These are phyloP conservation scores for Triadica sebifera DNA, from an alignment of 345 rosid genomes.

Conservation along the genomic window DNA sequence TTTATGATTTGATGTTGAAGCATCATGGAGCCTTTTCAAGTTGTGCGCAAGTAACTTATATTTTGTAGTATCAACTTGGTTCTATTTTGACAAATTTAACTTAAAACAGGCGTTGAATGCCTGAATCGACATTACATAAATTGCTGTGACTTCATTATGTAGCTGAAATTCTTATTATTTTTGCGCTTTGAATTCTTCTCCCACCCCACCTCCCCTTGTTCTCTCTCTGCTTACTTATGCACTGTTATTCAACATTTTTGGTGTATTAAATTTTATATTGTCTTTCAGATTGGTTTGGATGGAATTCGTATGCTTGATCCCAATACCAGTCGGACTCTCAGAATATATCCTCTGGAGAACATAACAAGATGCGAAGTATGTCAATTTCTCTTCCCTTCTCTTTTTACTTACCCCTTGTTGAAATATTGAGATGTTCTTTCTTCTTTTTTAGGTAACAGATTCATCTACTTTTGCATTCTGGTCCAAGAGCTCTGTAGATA, in stretches of 20 bases:
- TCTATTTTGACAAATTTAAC: not conserved
- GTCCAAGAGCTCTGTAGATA: constrained; percentile 93
- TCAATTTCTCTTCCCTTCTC: not conserved
- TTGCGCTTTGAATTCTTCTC: not conserved
- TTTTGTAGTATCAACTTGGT: not conserved
- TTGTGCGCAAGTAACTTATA: not conserved
- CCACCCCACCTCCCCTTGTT: not conserved
- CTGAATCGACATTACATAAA: not conserved
- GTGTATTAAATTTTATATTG: not conserved
- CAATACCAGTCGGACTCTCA: constrained; percentile 67
- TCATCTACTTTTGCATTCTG: constrained; percentile 90
- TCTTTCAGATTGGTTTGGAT: constrained; percentile 89
- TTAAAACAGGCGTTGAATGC: not conserved
- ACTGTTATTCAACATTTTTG: not conserved
- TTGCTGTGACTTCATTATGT: too few species aligned
- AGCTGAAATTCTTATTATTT: not conserved
- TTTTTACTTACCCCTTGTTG: not conserved
- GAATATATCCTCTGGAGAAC: constrained; percentile 94
- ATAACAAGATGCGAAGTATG: constrained; percentile 83
- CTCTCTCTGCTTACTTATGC: not conserved
- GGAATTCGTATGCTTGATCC: constrained; percentile 98
- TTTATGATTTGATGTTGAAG: not conserved
- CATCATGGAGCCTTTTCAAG: not conserved
- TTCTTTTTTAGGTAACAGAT: constrained; percentile 51
- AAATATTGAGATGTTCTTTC: constrained; percentile 5